phyloP scores from a whole-genome alignment of 2,329 filamentous ascomycete species.

The Diaporthe sp. region DNA sequence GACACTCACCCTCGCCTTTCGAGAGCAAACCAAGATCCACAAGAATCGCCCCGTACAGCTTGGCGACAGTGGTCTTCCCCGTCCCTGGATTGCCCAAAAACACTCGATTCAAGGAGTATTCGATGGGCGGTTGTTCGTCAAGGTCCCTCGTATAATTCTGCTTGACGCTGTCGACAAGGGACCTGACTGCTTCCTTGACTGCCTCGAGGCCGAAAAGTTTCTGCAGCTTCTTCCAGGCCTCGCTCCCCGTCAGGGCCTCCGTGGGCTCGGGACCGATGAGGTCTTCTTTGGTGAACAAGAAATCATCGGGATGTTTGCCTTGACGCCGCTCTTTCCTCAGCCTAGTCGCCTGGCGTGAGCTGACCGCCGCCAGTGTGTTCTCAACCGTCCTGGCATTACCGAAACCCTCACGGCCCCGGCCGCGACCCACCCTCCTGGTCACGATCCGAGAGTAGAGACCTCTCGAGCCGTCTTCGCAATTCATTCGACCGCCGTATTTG shows the following conservation, averaged over 20 bases:
- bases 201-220: slow-evolving; percentile 68
- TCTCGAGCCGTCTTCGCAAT: slow-evolving; percentile 67
- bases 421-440: slow-evolving; percentile 70
- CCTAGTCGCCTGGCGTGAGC: slow-evolving; percentile 70
- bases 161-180: slow-evolving; percentile 71
- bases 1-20: slow-evolving; percentile 72
- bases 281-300: slow-evolving; percentile 75
- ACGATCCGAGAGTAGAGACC: slow-evolving; percentile 77
- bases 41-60: slow-evolving; percentile 78
- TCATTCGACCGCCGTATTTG: slow-evolving; percentile 69
- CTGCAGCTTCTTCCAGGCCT: slow-evolving; percentile 71
- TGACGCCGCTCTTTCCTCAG: slow-evolving; percentile 61
- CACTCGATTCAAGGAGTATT: slow-evolving; percentile 76
- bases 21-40: slow-evolving; percentile 76
- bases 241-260: slow-evolving; percentile 61
- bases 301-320: slow-evolving; percentile 64
- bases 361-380: slow-evolving; percentile 69
- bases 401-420: slow-evolving; percentile 76
- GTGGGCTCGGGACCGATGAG: slow-evolving; percentile 78
- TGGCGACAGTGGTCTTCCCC: slow-evolving; percentile 82
- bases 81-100: slow-evolving; percentile 82
- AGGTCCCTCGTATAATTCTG: slow-evolving; percentile 78
- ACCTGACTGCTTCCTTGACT: slow-evolving; percentile 73
- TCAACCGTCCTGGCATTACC: slow-evolving; percentile 80
- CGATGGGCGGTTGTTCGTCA: slow-evolving; percentile 68